Conservation (phyloP, 805 yeast species). For the Spathaspora girioi region DNA sequence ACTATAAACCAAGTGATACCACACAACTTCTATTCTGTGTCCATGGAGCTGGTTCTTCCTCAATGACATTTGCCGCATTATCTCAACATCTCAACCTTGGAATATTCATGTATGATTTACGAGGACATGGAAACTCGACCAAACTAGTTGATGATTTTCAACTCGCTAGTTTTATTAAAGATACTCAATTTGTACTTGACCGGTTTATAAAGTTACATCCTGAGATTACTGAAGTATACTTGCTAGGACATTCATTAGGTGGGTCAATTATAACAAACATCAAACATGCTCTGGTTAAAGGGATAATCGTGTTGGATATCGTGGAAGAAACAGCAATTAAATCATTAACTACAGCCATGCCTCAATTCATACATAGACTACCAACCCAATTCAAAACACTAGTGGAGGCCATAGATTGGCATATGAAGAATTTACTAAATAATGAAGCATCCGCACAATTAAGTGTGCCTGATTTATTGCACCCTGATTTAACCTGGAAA, state of each 20-base stretch:
- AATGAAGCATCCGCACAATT: constrained; percentile 61
- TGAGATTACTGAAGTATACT: constrained; percentile 36
- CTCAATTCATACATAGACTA: constrained; percentile 56
- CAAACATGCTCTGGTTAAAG: constrained; percentile 39
- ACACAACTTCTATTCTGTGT: constrained; percentile 68
- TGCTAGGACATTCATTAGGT: constrained; percentile 91
- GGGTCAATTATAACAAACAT: constrained; percentile 56
- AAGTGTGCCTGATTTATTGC: constrained; percentile 73
- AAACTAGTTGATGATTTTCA: constrained; percentile 26
- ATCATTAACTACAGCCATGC: constrained; percentile 60
- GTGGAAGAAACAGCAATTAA: constrained; percentile 89
- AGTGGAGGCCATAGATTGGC: constrained; percentile 78
- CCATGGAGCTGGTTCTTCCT: constrained; percentile 96
- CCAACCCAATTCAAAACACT: constrained; percentile 57
- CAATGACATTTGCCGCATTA: constrained; percentile 67
- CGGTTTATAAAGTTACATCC: constrained; percentile 22
- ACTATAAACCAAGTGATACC: constrained; percentile 34
- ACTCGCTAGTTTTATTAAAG: constrained; percentile 52
- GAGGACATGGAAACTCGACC: constrained; percentile 72
- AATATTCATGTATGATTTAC: constrained; percentile 66
- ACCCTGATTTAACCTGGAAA: constrained; percentile 47
- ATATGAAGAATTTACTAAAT: constrained; percentile 50
- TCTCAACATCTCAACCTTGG: constrained; percentile 40
- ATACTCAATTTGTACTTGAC: constrained; percentile 49
- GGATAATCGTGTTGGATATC: constrained; percentile 80